Base-by-base conservation (phyloP, 2,329 filamentous ascomycete genomes). In the Metarhizium sp. region DNA sequence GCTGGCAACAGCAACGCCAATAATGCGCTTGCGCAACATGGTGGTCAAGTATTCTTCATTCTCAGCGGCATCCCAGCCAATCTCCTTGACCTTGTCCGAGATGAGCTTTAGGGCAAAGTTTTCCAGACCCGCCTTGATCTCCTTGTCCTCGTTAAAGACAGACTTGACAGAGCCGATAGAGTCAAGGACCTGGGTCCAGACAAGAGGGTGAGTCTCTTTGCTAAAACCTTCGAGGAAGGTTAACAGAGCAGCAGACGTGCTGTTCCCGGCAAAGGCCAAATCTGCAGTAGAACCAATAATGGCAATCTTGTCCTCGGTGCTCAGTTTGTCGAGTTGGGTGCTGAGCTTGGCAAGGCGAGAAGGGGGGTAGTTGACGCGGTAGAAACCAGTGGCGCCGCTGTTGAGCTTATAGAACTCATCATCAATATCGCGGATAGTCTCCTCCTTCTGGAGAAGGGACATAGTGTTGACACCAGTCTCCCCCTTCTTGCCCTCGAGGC, bases 321-420 rank as follows among this genome's bases (percentile, higher is more conserved):
- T 88, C 29, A 99, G 79, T 62, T 85, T 84, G 61, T 88, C 79
- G 16, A 91, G 85, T 63, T 89, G 85, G 53, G 84, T 80, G 56
- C 89, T 88, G 29, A 99, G 84, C 73, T 90, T 90, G 43, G 81
- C 82, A 45, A 99, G 80, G 50, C 92, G 85, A 59, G 83, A 78
- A n/a, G 90, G 85, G 5, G 94, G 90, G 67, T 97, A 95, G 72
- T 95, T 96, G 51, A 92, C 94, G 58, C 92, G 84, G 74, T 95
- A 97, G 67, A 84, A 96, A 30, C 91, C 92, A 52, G 86, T 91
- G 57, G 92, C 88, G 55, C 92, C 84, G 58, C 86, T 85, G 76
- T 99, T 99, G 64, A 99, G 78, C 75, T 96, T 95, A 75, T 97
- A 99, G 70, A 96, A 96, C 43, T 82, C 80, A 49, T 86, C 80